A percentile compares a stretch with the other conserved stretches of the same genome.
These are phyloP conservation scores for Nicotiana tomentosiformis DNA, from an alignment of 257 asterid genomes.

Conservation along the genomic window DNA sequence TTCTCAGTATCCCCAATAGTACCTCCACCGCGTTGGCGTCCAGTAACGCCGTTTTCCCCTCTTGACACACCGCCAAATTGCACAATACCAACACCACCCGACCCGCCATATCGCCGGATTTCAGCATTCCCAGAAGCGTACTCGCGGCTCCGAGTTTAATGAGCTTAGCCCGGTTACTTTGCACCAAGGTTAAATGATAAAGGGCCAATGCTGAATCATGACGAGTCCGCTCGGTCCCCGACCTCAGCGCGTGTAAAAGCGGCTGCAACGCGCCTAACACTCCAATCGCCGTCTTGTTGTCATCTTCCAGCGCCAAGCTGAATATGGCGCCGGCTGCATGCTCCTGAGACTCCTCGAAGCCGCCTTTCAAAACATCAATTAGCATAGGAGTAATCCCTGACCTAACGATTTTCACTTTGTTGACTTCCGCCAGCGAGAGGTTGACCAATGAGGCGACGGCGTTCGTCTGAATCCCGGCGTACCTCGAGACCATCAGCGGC, in stretches of 20 bases:
- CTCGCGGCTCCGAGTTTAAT: conserved; percentile 53
- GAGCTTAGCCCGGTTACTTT: conserved; percentile 55
- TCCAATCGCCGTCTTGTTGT: conserved; percentile 74
- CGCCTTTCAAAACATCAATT: conserved; percentile 62
- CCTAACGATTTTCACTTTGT: conserved; percentile 70
- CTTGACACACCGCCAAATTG: conserved; percentile 65
- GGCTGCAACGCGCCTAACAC: conserved; percentile 84
- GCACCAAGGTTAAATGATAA: conserved; percentile 69
- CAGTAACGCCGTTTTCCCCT: conserved; percentile 68
- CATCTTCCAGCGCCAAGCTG: conserved; percentile 72
- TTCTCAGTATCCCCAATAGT: conserved; percentile 46
- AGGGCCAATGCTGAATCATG: conserved; percentile 76
- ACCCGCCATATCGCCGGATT: conserved; percentile 42
- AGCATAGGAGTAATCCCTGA: conserved; percentile 63
- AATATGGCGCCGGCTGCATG: conserved; percentile 94
- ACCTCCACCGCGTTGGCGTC: conserved; percentile 59
- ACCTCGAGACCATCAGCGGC: conserved; percentile 52
- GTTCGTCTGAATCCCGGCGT: conserved; percentile 62
- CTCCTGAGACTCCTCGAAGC: conserved; percentile 70
- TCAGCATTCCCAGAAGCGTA: conserved; percentile 53
- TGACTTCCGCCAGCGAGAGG: conserved; percentile 61
- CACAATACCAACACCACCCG: conserved; percentile 68
- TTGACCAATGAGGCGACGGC: conserved; percentile 83
- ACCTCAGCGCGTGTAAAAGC: conserved; percentile 64
- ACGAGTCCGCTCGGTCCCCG: conserved; percentile 70